These are phyloP conservation scores for Pseudogymnoascus sp. DNA, from an alignment of 2,329 filamentous ascomycete genomes.

Conservation along the genomic window DNA sequence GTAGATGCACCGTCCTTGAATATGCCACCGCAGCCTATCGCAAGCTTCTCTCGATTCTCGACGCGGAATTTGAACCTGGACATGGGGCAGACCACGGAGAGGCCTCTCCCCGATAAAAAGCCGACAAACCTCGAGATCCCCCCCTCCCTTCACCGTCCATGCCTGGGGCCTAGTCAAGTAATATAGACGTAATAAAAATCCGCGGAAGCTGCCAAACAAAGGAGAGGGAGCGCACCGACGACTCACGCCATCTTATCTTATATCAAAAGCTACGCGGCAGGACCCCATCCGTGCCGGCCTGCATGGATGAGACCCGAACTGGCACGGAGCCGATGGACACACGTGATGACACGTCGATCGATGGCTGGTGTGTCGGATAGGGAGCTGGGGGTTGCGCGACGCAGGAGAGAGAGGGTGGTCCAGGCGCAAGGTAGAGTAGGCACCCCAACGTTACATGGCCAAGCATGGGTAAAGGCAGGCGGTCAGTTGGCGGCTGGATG, in stretches of 20 bases:
- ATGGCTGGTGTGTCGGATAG: not conserved
- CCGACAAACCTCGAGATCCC: not conserved
- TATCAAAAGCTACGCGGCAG: not conserved
- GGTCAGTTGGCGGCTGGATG: not conserved
- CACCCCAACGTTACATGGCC: not conserved
- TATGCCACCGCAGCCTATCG: not conserved
- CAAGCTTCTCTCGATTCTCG: not conserved
- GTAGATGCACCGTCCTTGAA: not conserved
- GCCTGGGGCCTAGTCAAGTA: not conserved
- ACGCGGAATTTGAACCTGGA: not conserved
- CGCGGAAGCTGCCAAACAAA: not conserved
- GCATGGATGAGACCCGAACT: not conserved
- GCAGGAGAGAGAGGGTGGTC: not conserved
- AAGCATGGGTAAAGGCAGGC: not conserved
- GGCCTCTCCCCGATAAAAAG: not conserved
- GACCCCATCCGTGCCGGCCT: not conserved
- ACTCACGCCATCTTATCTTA: not conserved
- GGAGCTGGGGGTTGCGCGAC: not conserved
- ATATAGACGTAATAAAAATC: not conserved
- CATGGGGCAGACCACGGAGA: not conserved
- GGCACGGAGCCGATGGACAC: not conserved
- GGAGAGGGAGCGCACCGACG: not conserved
- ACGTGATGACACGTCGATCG: not conserved
- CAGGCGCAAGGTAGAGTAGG: not conserved
- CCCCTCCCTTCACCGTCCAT: not conserved